These are phyloP conservation scores for Garcia nutans DNA, from an alignment of 345 rosid genomes.

Conservation along the genomic window DNA sequence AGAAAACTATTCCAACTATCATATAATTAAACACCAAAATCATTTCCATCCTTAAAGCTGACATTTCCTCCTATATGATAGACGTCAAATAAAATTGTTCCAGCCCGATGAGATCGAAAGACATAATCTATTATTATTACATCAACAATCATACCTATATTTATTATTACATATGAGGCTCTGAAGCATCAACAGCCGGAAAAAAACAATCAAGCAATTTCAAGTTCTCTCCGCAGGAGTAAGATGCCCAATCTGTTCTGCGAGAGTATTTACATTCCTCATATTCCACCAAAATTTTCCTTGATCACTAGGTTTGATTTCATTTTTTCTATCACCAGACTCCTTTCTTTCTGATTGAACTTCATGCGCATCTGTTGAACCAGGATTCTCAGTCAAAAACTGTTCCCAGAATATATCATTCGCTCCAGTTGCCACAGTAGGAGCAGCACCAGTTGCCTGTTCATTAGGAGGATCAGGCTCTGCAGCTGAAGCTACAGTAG, in stretches of 20 bases:
- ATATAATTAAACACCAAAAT: background rate
- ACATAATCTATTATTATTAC: slow-evolving; percentile 8
- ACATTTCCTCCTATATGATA: background rate
- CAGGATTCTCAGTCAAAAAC: slow-evolving; percentile 95
- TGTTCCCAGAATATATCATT: slow-evolving; percentile 97
- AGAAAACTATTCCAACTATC: background rate
- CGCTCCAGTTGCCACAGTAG: slow-evolving; percentile 54
- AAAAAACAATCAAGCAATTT: slow-evolving; percentile 32
- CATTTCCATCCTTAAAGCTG: slow-evolving; percentile 2
- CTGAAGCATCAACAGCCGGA: slow-evolving; percentile 7
- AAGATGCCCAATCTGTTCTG: slow-evolving; percentile 84
- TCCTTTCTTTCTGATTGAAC: slow-evolving; percentile 78
- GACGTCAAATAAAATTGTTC: background rate
- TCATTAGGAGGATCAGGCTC: slow-evolving; percentile 42
- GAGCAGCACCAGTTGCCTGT: slow-evolving; percentile 29
- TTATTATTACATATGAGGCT: slow-evolving; percentile 16
- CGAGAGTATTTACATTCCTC: slow-evolving; percentile 62
- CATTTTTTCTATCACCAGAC: slow-evolving; percentile 34
- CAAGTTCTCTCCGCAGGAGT: slow-evolving; percentile 75
- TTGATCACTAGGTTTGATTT: slow-evolving; percentile 45
- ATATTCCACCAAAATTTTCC: slow-evolving; percentile 68
- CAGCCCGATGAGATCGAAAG: background rate
- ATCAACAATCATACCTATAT: slow-evolving; percentile 19
- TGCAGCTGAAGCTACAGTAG: slow-evolving; percentile 26
- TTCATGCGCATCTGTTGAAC: slow-evolving; percentile 63